A percentile compares a stretch with the other conserved stretches of the same genome.
Evolutionary conservation across 306 rosid species (phyloP).

Genomic region (Quercus ilex): DNA sequence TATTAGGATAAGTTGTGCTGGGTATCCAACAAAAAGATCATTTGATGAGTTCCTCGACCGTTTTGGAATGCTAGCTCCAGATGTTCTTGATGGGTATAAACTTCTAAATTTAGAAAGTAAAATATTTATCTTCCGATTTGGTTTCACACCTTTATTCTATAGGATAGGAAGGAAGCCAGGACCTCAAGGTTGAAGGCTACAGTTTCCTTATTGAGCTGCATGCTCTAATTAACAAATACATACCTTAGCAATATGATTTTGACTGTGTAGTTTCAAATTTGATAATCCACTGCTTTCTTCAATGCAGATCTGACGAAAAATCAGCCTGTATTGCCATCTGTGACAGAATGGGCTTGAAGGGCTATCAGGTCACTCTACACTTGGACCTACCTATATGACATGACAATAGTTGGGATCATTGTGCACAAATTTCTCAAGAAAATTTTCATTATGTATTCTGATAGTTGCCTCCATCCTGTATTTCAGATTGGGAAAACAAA

Average conservation of each 20-base stretch:
- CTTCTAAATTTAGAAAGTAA: conserved; percentile 7
- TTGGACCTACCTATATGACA: conserved; percentile 6
- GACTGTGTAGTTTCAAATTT: background rate
- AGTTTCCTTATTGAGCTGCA: conserved; percentile 14
- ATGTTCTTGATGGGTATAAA: conserved; percentile 73
- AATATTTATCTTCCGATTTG: background rate
- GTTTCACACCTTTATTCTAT: background rate
- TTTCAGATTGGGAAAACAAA: conserved; percentile 78
- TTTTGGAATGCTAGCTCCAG: conserved; percentile 87
- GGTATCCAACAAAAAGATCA: conserved; percentile 85
- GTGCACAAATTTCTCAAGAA: background rate
- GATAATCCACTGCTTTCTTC: conserved; percentile 19
- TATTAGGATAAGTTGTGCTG: conserved; percentile 86
- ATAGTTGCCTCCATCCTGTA: conserved; percentile 16
- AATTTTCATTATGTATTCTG: conserved; percentile 5
- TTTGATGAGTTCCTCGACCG: conserved; percentile 87
- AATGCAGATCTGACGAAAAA: conserved; percentile 76
- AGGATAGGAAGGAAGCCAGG: conserved; percentile 18
- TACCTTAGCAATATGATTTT: background rate
- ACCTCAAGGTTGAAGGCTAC: conserved; percentile 8
- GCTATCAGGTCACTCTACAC: conserved; percentile 65
- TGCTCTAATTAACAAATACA: background rate
- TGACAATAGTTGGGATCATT: conserved; percentile 3
- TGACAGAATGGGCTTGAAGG: conserved; percentile 76
- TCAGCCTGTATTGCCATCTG: conserved; percentile 66